phyloP scores from a whole-genome alignment of 2,329 filamentous ascomycete species.

The Rutstroemia sp. region DNA sequence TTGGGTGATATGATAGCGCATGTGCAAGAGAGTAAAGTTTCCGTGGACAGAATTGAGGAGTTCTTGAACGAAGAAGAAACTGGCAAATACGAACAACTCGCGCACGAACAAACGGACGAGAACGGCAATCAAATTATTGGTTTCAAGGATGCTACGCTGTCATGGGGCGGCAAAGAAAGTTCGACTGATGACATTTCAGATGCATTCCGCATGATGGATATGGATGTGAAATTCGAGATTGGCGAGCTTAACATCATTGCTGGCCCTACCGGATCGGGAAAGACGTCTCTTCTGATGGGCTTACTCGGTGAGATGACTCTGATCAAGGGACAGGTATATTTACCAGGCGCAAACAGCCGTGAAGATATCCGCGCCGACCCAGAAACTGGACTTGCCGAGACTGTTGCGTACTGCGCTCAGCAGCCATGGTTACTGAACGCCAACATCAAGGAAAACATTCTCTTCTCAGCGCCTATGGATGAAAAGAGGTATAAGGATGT shows the following conservation, averaged over 20 bases:
- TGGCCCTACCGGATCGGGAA: slow-evolving; percentile 88
- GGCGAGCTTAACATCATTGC: slow-evolving; percentile 88
- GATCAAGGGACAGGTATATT: slow-evolving; percentile 69
- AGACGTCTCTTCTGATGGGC: slow-evolving; percentile 93
- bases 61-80: slow-evolving; percentile 93
- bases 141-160: slow-evolving; percentile 76
- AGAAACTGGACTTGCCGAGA: slow-evolving; percentile 80
- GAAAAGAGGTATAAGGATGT: slow-evolving; percentile 80
- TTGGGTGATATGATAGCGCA: slow-evolving; percentile 98
- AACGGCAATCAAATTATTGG: slow-evolving; percentile 70
- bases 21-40: slow-evolving; percentile 95
- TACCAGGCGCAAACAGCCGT: slow-evolving; percentile 71
- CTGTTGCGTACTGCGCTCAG: slow-evolving; percentile 92
- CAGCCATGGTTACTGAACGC: slow-evolving; percentile 96
- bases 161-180: slow-evolving; percentile 72
- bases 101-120: slow-evolving; percentile 59
- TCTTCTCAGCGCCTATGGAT: slow-evolving; percentile 78
- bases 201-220: slow-evolving; percentile 74
- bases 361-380: slow-evolving; percentile 78
- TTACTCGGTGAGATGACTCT: slow-evolving; percentile 93
- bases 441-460: slow-evolving; percentile 90
- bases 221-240: slow-evolving; percentile 75
- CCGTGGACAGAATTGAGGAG: slow-evolving; percentile 90
- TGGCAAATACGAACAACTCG: slow-evolving; percentile 84
- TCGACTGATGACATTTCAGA: slow-evolving; percentile 55